phyloP scores from a whole-genome alignment of 768 basidiomycete genomes.

The Mycena indigotica region DNA sequence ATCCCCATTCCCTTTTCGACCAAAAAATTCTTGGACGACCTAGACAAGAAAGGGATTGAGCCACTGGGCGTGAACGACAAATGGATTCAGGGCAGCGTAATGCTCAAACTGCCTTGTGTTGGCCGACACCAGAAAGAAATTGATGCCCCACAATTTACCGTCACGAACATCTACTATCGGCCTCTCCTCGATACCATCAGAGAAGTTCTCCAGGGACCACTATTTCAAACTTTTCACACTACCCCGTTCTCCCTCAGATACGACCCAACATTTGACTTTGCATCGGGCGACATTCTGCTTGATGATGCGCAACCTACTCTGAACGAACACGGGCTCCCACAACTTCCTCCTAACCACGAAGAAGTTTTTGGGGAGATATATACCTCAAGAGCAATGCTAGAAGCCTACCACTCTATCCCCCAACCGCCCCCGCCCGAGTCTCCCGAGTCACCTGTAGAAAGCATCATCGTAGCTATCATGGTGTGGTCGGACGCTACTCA shows the following conservation, averaged over 20 bases:
- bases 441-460: background rate
- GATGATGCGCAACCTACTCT: too few species aligned
- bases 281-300: background rate
- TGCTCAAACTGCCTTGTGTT: background rate
- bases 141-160: background rate
- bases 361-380: too few species aligned
- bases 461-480: slow-evolving; percentile 23
- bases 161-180: too few species aligned
- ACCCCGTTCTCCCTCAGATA: background rate
- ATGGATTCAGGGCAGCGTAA: background rate
- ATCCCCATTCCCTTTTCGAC: background rate
- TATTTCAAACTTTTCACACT: background rate
- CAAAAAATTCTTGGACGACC: too few species aligned
- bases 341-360: background rate
- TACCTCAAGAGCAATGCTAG: background rate
- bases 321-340: background rate
- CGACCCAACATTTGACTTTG: background rate
- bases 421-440: too few species aligned
- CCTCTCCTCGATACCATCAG: background rate
- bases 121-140: background rate
- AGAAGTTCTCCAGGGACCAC: background rate
- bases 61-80: background rate
- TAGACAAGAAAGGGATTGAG: background rate
- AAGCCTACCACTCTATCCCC: too few species aligned
- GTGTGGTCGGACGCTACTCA: slow-evolving; percentile 29